Evolutionary conservation across 2,329 filamentous ascomycete species (phyloP), one percentile per base, ranked within the genome.

Genomic region (Pyrenophora seminiperda): DNA sequence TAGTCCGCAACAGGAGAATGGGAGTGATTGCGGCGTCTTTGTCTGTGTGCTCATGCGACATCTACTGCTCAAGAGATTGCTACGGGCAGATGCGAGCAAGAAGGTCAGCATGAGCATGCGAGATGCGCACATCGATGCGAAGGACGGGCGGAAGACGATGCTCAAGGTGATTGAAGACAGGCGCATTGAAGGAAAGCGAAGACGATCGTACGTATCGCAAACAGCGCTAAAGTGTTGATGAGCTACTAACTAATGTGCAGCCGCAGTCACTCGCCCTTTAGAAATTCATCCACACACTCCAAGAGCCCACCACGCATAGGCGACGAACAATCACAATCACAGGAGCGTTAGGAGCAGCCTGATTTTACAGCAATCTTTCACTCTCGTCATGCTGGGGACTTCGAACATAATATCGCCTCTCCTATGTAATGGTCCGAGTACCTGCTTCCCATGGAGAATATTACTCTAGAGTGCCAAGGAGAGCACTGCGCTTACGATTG

Each of bases 21-120:
- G 89, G 19, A 93, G 84, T 68, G 94, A 99, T 74, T 99, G 94
- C 63, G 94, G 94, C 14, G 90, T 99, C 1, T 97, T 92, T 72
- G 94, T 99, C 3, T 97, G 94, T 73, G 83, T 97, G 59, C 82
- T 93, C 55, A 99, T 99, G 92, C 86, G 91, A 40, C 89, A 97
- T 75, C 77, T 99, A n/a, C 81, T 99, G 14, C 79, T 97, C 41
- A 92, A 91, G 74, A 81, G 90, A 49, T 79, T 99, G 18, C 77
- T 99, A 50, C 84, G 82, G 59, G 91, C 90, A 7, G 88, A 91
- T 67, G 86, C 89, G 2, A 83, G 84, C 55, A 86, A 93, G 72
- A 96, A 96, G 76, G 88, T 97, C 10, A 92, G 86, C 55, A 97
- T 99, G 94, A 94, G 89, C 67, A 88, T 97, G 83, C 85, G 83